Evolutionary conservation across 805 yeast species (phyloP).

Genomic region (Wickerhamomyces queroliae): DNA sequence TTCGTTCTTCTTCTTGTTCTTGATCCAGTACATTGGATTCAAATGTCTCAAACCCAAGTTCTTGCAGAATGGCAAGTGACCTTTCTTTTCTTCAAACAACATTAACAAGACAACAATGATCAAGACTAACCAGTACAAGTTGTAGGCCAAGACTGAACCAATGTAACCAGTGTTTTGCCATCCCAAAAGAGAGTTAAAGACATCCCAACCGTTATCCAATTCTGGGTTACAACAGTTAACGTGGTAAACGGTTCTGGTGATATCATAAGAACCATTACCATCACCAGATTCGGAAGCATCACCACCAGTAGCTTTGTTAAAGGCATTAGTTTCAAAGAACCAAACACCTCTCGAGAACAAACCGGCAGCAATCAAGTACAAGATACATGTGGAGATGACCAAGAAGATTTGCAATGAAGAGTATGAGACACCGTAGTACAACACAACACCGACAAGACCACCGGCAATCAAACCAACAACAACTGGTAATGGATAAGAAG

Average conservation of each 20-base stretch:
- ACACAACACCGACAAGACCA: conserved; percentile 56
- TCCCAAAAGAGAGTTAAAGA: conserved; percentile 88
- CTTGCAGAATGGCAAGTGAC: conserved; percentile 71
- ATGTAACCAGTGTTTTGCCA: conserved; percentile 97
- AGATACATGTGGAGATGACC: conserved; percentile 79
- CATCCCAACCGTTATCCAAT: conserved; percentile 92
- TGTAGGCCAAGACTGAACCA: conserved; percentile 87
- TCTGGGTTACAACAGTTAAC: conserved; percentile 97
- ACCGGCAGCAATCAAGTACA: conserved; percentile 89
- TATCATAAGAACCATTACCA: conserved; percentile 94
- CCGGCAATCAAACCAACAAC: conserved; percentile 84
- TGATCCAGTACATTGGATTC: conserved; percentile 71
- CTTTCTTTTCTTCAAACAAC: conserved; percentile 79
- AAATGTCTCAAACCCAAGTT: conserved; percentile 40
- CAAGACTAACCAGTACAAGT: conserved; percentile 77
- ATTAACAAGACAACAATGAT: conserved; percentile 53
- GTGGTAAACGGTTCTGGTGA: conserved; percentile 81
- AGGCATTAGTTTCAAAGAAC: conserved; percentile 72
- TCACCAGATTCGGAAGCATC: conserved; percentile 90
- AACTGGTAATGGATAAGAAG: conserved; percentile 92
- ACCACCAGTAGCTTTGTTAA: conserved; percentile 73
- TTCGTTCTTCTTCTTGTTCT: conserved; percentile 59
- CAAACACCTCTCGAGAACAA: conserved; percentile 90
- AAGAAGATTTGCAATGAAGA: conserved; percentile 84
- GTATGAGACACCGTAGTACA: conserved; percentile 79